phyloP scores from a whole-genome alignment of 208 protist species.

The Naegleria fowleri region DNA sequence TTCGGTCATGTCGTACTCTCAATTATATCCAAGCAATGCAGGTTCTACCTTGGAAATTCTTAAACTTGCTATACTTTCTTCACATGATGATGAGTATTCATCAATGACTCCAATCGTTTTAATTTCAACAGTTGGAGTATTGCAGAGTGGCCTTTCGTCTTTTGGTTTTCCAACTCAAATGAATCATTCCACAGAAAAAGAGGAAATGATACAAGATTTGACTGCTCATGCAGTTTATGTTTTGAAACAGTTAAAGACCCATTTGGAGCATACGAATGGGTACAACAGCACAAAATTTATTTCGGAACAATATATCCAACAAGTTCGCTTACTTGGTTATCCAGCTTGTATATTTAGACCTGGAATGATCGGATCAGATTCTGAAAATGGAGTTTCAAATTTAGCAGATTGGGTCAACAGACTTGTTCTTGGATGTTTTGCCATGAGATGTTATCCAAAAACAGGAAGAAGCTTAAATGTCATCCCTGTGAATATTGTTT shows the following conservation, averaged over 20 bases:
- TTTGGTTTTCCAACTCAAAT: neutral
- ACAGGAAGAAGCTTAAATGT: neutral
- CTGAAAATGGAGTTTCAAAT: neutral
- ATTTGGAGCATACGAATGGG: neutral
- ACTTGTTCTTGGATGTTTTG: neutral
- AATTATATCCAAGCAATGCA: neutral
- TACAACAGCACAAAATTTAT: neutral
- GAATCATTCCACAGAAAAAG: neutral
- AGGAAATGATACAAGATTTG: neutral
- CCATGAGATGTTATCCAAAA: neutral
- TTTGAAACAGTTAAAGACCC: neutral
- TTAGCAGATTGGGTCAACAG: conserved; percentile 16
- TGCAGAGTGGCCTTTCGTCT: neutral
- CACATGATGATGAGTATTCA: neutral
- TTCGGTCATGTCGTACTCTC: neutral
- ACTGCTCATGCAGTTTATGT: neutral
- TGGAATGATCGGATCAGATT: conserved; percentile 22
- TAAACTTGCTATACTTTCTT: neutral
- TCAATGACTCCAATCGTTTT: neutral
- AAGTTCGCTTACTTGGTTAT: neutral
- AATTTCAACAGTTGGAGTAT: neutral
- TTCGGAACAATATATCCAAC: neutral
- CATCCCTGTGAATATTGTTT: neutral
- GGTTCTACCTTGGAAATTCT: neutral
- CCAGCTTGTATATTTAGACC: conserved; percentile 3